phyloP scores from a whole-genome alignment of 1,139 yeast species.

The Geotrichum histeridarum region DNA sequence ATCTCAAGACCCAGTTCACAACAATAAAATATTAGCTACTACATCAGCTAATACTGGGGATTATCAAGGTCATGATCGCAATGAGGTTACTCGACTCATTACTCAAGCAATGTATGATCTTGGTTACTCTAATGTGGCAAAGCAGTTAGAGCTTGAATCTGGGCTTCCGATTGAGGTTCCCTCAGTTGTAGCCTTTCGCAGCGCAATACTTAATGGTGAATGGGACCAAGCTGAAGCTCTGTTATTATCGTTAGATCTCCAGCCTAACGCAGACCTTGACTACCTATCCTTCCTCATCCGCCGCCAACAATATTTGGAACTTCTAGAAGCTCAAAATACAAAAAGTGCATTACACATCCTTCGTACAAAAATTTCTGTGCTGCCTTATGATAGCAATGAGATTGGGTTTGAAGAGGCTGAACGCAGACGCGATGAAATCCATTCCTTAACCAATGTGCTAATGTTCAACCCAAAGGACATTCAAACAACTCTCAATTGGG shows the following conservation, averaged over 20 bases:
- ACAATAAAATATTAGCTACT: background rate
- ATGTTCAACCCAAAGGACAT: slow-evolving; percentile 37
- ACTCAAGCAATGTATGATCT: slow-evolving; percentile 48
- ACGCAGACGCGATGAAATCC: slow-evolving; percentile 28
- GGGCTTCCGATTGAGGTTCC: slow-evolving; percentile 37
- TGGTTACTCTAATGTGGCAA: slow-evolving; percentile 44
- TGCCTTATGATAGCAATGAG: slow-evolving; percentile 25
- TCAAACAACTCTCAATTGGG: slow-evolving; percentile 38
- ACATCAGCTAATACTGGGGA: slow-evolving; percentile 22
- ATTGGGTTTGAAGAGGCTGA: slow-evolving; percentile 15
- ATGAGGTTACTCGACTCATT: slow-evolving; percentile 47
- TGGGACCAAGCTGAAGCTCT: slow-evolving; percentile 42
- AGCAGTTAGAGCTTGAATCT: slow-evolving; percentile 42
- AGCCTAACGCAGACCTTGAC: slow-evolving; percentile 24
- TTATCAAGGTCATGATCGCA: slow-evolving; percentile 39
- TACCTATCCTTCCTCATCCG: slow-evolving; percentile 32
- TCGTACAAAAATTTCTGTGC: slow-evolving; percentile 38
- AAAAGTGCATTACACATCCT: slow-evolving; percentile 44
- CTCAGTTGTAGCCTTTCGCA: slow-evolving; percentile 41
- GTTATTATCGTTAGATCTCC: slow-evolving; percentile 35
- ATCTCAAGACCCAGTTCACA: background rate
- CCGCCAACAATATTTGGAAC: slow-evolving; percentile 36
- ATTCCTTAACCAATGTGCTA: slow-evolving; percentile 37
- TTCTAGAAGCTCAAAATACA: slow-evolving; percentile 31
- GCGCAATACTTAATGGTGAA: slow-evolving; percentile 41